phyloP scores from a whole-genome alignment of 2,329 filamentous ascomycete genomes.

The Microcyclosporella mali region DNA sequence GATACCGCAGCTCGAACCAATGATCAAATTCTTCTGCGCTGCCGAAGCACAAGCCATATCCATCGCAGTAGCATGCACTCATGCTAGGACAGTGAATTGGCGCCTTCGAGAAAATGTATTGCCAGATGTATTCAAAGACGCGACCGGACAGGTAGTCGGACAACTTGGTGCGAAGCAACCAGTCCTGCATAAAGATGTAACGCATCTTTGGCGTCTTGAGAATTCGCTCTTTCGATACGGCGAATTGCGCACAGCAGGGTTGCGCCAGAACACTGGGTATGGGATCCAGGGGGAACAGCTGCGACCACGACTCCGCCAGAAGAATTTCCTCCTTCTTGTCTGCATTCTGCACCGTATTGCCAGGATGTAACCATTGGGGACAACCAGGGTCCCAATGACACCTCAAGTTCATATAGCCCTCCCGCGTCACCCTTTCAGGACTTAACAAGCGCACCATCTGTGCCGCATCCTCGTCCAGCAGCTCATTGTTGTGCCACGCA shows the following conservation, averaged over 20 bases:
- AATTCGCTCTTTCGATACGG: slow-evolving; percentile 53
- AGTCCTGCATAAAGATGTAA: slow-evolving; percentile 54
- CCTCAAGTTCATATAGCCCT: slow-evolving; percentile 52
- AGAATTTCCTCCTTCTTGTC: slow-evolving; percentile 41
- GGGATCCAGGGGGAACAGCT: slow-evolving; percentile 44
- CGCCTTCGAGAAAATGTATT: slow-evolving; percentile 53
- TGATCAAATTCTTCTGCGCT: slow-evolving; percentile 43
- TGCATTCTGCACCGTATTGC: slow-evolving; percentile 30
- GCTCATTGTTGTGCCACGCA: slow-evolving; percentile 54
- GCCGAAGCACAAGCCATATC: slow-evolving; percentile 57
- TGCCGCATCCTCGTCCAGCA: slow-evolving; percentile 40
- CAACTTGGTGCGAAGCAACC: slow-evolving; percentile 53
- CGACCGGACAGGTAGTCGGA: slow-evolving; percentile 52
- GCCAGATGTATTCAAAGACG: slow-evolving; percentile 60
- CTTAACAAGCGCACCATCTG: slow-evolving; percentile 42
- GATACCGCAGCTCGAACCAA: slow-evolving; percentile 43
- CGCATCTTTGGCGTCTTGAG: slow-evolving; percentile 46
- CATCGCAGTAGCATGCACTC: slow-evolving; percentile 58
- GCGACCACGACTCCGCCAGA: slow-evolving; percentile 41
- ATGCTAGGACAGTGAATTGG: slow-evolving; percentile 47
- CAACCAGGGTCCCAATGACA: slow-evolving; percentile 52
- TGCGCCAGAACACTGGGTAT: slow-evolving; percentile 50
- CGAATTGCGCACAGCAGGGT: slow-evolving; percentile 61
- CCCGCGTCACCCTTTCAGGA: slow-evolving; percentile 41
- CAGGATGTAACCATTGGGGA: slow-evolving; percentile 49